A percentile compares a stretch with the other conserved stretches of the same genome.
phyloP scores from a whole-genome alignment of 257 asterid genomes.

The Solanum rostratum region DNA sequence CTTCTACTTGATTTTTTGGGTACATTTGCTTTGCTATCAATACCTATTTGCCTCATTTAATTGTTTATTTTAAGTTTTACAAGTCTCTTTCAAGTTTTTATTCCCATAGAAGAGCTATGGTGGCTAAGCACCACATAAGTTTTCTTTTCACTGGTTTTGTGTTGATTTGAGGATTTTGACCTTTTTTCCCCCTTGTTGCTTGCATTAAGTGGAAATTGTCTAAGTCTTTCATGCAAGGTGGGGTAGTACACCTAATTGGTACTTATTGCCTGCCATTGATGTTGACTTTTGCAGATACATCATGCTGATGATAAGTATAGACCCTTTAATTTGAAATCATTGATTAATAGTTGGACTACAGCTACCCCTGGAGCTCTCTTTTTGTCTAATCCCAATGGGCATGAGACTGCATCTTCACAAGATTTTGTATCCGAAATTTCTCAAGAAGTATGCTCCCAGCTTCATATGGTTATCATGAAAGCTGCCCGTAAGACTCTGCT shows the following conservation, averaged over 20 bases:
- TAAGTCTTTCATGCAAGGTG: background rate
- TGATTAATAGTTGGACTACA: slow-evolving; percentile 44
- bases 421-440: slow-evolving; percentile 50
- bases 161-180: background rate
- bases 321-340: slow-evolving; percentile 52
- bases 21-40: background rate
- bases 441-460: slow-evolving; percentile 69
- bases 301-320: slow-evolving; percentile 39
- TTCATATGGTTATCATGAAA: slow-evolving; percentile 70
- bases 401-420: slow-evolving; percentile 18
- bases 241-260: background rate
- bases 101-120: background rate
- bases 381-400: slow-evolving; percentile 20
- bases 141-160: background rate
- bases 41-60: background rate
- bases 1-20: background rate
- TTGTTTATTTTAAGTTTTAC: background rate
- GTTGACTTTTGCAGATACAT: slow-evolving; percentile 46
- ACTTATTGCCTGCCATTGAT: slow-evolving; percentile 9
- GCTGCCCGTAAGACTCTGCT: slow-evolving; percentile 74
- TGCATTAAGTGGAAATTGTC: background rate
- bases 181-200: background rate
- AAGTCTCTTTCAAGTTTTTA: background rate
- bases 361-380: slow-evolving; percentile 24
- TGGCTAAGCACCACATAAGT: background rate